Percentiles rank a stretch among this genome's conserved stretches.
Conservation (phyloP, 176 grass and related monocot species). For the Musa beccarii region DNA sequence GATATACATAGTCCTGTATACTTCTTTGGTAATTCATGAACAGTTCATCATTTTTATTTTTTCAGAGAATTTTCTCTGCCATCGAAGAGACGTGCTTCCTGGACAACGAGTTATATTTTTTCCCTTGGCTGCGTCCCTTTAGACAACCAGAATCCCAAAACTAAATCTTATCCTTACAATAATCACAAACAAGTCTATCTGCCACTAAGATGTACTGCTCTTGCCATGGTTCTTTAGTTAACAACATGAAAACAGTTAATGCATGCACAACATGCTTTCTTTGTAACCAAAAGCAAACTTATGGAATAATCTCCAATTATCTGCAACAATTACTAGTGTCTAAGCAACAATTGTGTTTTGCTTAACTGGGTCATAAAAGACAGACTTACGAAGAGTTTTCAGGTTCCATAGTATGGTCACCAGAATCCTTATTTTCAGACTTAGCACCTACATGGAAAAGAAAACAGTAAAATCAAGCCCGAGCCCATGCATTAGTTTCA, state of each 20-base stretch:
- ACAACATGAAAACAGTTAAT: neutral
- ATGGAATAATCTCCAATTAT: neutral
- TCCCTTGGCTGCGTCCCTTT: too few species aligned
- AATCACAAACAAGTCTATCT: too few species aligned
- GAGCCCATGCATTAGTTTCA: too few species aligned
- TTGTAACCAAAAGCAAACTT: neutral
- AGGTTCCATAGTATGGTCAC: constrained; percentile 32
- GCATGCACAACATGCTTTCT: neutral
- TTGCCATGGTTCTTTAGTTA: neutral
- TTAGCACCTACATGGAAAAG: constrained; percentile 31
- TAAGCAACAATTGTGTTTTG: neutral
- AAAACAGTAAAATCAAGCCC: neutral
- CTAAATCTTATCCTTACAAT: too few species aligned
- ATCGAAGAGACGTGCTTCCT: too few species aligned
- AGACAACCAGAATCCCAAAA: too few species aligned
- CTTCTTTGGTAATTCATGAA: too few species aligned
- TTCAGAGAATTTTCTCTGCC: too few species aligned
- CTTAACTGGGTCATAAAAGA: neutral
- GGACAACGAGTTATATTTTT: too few species aligned
- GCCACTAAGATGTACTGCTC: too few species aligned
- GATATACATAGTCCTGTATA: too few species aligned
- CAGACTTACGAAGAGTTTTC: constrained; percentile 50
- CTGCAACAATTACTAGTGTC: neutral
- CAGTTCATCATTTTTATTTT: too few species aligned
- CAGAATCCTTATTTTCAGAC: constrained; percentile 38